phyloP scores from a whole-genome alignment of 176 grass and related monocot species.

The Cenchrus fungigraminus region DNA sequence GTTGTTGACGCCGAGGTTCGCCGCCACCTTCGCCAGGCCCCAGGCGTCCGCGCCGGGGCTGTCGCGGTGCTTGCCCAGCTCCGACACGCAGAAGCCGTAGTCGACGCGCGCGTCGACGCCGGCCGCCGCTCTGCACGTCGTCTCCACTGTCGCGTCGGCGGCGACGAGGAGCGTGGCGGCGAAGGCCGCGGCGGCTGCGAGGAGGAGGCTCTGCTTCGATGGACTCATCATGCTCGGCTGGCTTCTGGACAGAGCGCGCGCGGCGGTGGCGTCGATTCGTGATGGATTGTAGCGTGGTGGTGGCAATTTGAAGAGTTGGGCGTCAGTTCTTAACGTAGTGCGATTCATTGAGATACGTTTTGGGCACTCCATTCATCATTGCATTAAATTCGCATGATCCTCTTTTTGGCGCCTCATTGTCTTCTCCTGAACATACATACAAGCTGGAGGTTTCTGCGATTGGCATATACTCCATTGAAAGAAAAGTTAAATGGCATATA shows the following conservation, averaged over 20 bases:
- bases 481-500: background rate
- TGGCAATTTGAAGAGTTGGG: background rate
- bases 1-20: slow-evolving; percentile 40
- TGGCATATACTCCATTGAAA: background rate
- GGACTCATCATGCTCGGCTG: background rate
- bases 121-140: slow-evolving; percentile 53
- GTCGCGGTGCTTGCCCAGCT: slow-evolving; percentile 49
- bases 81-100: slow-evolving; percentile 54
- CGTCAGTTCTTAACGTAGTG: background rate
- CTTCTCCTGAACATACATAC: background rate
- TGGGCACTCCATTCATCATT: too few relatives aligned
- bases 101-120: slow-evolving; percentile 22
- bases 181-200: too few relatives aligned
- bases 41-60: slow-evolving; percentile 48
- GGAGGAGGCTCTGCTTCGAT: background rate
- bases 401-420: background rate
- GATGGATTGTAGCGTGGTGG: background rate
- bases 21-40: slow-evolving; percentile 57
- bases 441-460: background rate
- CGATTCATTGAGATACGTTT: background rate
- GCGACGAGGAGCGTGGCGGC: background rate
- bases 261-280: background rate
- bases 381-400: background rate
- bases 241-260: background rate
- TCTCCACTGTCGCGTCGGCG: slow-evolving; percentile 38